Evolutionary conservation across 768 basidiomycete genomes (phyloP).

Genomic region (Melanogaster broomeanus): DNA sequence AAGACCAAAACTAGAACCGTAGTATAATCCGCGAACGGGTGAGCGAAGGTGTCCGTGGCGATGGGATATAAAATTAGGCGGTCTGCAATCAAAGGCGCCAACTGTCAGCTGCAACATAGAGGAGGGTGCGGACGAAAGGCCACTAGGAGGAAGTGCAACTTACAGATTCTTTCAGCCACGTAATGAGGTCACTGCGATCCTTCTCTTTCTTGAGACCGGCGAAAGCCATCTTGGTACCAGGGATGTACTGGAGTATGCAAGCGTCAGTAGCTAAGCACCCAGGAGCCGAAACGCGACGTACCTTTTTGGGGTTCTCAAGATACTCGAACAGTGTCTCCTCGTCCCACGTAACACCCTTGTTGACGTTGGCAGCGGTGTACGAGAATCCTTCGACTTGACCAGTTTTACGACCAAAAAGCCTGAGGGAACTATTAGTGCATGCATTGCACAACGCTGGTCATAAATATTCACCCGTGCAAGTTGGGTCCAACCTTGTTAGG

Average conservation of each 20-base stretch:
- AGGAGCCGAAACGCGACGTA: constrained; percentile 27
- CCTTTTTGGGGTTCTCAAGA: constrained; percentile 97
- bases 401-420: constrained; percentile 82
- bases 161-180: constrained; percentile 77
- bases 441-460: background rate
- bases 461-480: constrained; percentile 75
- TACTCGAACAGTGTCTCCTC: constrained; percentile 93
- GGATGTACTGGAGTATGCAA: constrained; percentile 68
- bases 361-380: constrained; percentile 94
- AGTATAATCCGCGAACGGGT: constrained; percentile 24
- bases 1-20: constrained; percentile 25
- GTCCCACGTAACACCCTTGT: constrained; percentile 88
- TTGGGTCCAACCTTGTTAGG: constrained; percentile 93
- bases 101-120: background rate
- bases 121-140: background rate
- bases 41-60: constrained; percentile 10
- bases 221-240: constrained; percentile 98
- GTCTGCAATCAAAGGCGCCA: constrained; percentile 13
- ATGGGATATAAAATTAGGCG: constrained; percentile 23
- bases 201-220: constrained; percentile 98
- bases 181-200: constrained; percentile 93
- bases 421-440: constrained; percentile 27
- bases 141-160: constrained; percentile 27
- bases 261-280: background rate
- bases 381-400: constrained; percentile 86